Conservation (phyloP, 164 flowering plant species). For the Vitis labrusca region DNA sequence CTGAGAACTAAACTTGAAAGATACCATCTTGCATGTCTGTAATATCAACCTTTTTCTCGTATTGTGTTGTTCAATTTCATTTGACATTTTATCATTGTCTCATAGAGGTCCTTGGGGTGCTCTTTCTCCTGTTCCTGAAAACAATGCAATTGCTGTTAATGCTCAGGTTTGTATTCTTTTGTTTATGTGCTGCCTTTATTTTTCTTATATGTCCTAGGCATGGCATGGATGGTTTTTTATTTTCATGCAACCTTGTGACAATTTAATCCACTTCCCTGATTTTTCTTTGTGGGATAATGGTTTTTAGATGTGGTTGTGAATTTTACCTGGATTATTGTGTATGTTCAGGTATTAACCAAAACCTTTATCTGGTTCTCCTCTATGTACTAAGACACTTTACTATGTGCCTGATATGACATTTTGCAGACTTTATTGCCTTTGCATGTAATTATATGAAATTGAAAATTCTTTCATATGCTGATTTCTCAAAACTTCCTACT, state of each 20-base stretch:
- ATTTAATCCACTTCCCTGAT: neutral
- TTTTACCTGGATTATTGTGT: neutral
- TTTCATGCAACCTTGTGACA: neutral
- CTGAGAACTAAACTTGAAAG: neutral
- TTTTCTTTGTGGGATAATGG: neutral
- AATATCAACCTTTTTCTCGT: neutral
- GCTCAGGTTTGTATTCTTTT: conserved; percentile 48
- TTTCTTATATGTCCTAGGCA: neutral
- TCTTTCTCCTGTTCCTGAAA: conserved; percentile 92
- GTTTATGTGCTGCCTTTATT: neutral
- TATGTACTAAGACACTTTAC: too few relatives aligned
- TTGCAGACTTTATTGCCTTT: too few relatives aligned
- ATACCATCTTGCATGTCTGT: too few relatives aligned
- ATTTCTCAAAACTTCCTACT: too few relatives aligned
- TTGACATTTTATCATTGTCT: conserved; percentile 8
- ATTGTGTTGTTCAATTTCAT: neutral
- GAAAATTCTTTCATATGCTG: too few relatives aligned
- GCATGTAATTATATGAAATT: too few relatives aligned
- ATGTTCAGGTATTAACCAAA: neutral
- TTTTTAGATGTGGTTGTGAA: neutral
- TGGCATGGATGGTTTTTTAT: neutral
- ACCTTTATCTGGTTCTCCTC: neutral
- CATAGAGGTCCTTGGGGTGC: conserved; percentile 98
- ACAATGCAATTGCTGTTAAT: conserved; percentile 86
- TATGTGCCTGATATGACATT: too few relatives aligned